Percentiles rank a stretch among this genome's conserved stretches.
Conservation (phyloP, 805 yeast genomes). For the Schwanniomyces occidentalis region DNA sequence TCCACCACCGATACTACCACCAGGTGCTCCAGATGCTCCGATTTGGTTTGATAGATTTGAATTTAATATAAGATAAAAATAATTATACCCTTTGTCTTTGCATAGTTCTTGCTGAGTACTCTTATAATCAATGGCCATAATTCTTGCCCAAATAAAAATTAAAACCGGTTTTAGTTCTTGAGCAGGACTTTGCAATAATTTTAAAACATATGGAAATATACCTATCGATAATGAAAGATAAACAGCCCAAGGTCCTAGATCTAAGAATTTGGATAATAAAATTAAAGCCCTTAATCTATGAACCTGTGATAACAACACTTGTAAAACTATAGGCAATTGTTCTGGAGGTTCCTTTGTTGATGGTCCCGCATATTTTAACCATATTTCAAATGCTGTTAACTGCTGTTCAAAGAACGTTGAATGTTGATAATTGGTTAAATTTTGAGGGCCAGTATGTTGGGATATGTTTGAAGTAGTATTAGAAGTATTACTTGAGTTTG, state of each 20-base stretch:
- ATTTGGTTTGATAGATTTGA: conserved; percentile 31
- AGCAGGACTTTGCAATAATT: conserved; percentile 90
- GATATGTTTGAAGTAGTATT: background rate
- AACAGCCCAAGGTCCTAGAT: conserved; percentile 97
- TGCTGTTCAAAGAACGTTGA: conserved; percentile 96
- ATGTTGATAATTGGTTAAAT: conserved; percentile 66
- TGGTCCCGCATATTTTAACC: conserved; percentile 86
- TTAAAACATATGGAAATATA: conserved; percentile 91
- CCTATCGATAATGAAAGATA: conserved; percentile 90
- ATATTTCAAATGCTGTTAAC: conserved; percentile 91
- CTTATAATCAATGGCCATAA: conserved; percentile 90
- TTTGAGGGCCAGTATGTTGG: conserved; percentile 13
- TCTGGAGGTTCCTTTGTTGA: conserved; percentile 87
- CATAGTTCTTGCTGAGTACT: conserved; percentile 90
- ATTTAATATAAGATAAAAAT: conserved; percentile 78
- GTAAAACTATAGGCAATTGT: conserved; percentile 90
- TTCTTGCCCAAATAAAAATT: conserved; percentile 96
- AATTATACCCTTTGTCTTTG: conserved; percentile 86
- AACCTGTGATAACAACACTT: conserved; percentile 89
- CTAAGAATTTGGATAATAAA: conserved; percentile 79
- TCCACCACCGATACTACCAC: conserved; percentile 19
- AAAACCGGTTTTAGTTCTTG: conserved; percentile 91
- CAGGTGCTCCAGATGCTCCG: conserved; percentile 33
- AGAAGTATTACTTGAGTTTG: conserved; percentile 3
- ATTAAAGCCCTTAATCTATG: conserved; percentile 89